Evolutionary conservation across 1,284 basidiomycete species (phyloP), one percentile per base, ranked within the genome.

Genomic region (Cerioporus squamosus): DNA sequence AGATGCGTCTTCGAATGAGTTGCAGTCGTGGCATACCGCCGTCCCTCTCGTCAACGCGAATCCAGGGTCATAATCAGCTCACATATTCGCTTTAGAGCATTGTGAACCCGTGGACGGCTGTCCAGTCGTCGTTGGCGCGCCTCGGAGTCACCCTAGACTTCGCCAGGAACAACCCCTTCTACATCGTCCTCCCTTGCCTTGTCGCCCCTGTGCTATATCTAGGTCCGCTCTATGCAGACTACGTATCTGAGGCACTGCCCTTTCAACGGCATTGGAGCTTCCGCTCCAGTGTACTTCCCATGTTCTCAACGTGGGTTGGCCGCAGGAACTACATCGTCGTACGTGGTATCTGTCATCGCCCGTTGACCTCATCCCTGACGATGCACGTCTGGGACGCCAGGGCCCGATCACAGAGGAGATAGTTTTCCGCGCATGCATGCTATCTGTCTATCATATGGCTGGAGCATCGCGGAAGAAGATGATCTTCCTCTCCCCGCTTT

Each of bases 341-440:
- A 67, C 57, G 90, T 82, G 7, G 39, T 29, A 49, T 50, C 39
- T n/a, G 29, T 38, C n/a, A 26, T 24, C 9, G 5, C 40, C 29
- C 44, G 36, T 54, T 33, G 1, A 31, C 39, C 47, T 15, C 26
- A 29, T 7, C 23, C 31, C 15, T 53, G 23, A 20, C 33, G 36
- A 56, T 60, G 29, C 57, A 5, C 9, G 22, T 52, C 51, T 44
- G 36, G 7, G 17, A 23, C 24, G 7, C 0, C 63, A 96, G 92
- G 95, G 86, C 0, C 97, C 97, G 0, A 72, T 95, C 33, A 95
- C 95, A 0, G 97, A 99, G 76, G 97, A 99, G 72, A 67, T 98
- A 23, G 92, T 95, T 2, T 99, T 98, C 71, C 82, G 97, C 24
- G 88, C 90, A 0, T 95, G 93, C 70, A 83, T 97, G 44, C 79